phyloP scores from a whole-genome alignment of 371 early-diverging fungal species.

The Mortierella sp. region DNA sequence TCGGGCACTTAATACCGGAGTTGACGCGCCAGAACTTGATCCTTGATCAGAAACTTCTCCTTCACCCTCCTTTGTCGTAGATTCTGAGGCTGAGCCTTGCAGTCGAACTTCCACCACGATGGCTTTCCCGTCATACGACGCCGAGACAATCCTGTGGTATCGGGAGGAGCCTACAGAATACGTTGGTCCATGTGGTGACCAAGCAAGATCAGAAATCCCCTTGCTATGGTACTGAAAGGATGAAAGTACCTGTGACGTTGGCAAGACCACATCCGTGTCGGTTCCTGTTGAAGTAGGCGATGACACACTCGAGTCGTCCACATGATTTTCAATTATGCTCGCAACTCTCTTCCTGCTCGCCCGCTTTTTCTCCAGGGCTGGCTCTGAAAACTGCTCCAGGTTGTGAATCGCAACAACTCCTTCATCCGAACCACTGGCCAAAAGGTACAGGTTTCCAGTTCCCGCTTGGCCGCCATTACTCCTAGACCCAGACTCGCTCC shows the following conservation, averaged over 20 bases:
- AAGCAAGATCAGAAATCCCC: constrained; percentile 40
- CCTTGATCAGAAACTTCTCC: neutral
- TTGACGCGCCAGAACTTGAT: neutral
- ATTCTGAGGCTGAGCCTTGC: neutral
- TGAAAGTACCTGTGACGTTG: constrained; percentile 23
- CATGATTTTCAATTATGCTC: too few relatives aligned
- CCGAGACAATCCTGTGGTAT: constrained; percentile 25
- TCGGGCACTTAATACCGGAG: neutral
- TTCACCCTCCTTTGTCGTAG: neutral
- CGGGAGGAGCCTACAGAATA: neutral
- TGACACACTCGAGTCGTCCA: neutral
- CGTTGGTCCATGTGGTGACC: constrained; percentile 40
- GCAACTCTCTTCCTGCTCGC: neutral
- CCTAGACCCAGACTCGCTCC: constrained; percentile 25
- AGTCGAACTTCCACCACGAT: constrained; percentile 28
- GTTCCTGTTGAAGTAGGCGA: neutral
- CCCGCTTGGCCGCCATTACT: neutral
- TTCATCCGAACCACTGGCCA: constrained; percentile 50
- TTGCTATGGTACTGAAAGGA: constrained; percentile 26
- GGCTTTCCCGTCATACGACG: constrained; percentile 39
- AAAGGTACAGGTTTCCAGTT: constrained; percentile 25
- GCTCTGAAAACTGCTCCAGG: constrained; percentile 23
- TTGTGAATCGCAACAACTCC: constrained; percentile 36
- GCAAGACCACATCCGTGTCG: constrained; percentile 17
- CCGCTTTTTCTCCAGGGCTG: constrained; percentile 19